phyloP scores from a whole-genome alignment of 1,284 basidiomycete genomes.

The Ustilago trichophora region DNA sequence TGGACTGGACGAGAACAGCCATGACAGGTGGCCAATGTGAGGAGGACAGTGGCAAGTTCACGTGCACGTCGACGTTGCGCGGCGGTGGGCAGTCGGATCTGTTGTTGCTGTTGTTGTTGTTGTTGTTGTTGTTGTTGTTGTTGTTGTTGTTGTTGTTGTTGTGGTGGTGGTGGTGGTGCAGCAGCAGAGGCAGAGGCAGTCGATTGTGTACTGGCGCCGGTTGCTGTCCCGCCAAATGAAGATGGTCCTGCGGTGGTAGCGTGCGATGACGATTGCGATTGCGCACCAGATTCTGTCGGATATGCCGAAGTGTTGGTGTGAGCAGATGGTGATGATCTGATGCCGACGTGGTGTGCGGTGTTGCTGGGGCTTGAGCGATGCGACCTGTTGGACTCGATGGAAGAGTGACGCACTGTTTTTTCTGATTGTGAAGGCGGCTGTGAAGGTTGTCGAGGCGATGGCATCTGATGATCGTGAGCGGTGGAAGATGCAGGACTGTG shows the following conservation, averaged over 20 bases:
- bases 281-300: too few relatives aligned
- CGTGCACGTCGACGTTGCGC: conserved; percentile 40
- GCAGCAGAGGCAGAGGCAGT: background rate
- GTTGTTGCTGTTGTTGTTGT: conserved; percentile 6
- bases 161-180: background rate
- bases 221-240: too few relatives aligned
- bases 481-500: conserved; percentile 5
- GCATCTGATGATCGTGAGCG: background rate
- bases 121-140: background rate
- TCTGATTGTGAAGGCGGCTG: background rate
- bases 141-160: background rate
- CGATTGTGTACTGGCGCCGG: too few relatives aligned
- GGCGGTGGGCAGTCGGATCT: conserved; percentile 25
- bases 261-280: too few relatives aligned
- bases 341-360: background rate
- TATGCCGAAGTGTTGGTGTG: too few relatives aligned
- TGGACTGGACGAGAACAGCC: conserved; percentile 39
- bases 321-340: background rate
- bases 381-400: background rate
- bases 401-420: background rate
- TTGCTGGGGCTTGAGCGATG: background rate
- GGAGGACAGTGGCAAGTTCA: conserved; percentile 39
- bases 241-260: too few relatives aligned
- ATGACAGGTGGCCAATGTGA: conserved; percentile 43
- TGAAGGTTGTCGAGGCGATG: conserved; percentile 6